Base-by-base conservation (phyloP, 1,139 yeast genomes). In the Suzukiozyma palmioleophila region DNA sequence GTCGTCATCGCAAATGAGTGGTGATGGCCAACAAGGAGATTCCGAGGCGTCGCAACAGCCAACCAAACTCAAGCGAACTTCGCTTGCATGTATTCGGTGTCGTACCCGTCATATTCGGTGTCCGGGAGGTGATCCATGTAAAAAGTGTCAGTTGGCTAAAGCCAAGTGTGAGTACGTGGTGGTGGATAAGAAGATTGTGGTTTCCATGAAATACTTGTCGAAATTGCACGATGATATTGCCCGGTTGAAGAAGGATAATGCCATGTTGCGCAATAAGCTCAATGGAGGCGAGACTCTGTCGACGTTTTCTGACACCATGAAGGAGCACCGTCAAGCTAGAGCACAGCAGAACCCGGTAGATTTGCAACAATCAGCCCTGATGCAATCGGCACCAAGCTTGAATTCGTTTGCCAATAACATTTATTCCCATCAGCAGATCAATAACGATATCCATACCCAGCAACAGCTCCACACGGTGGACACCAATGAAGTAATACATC, bases 111-210 rank as follows among this genome's bases (percentile, higher is more conserved):
- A 86, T 57, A 80, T 83, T 30, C 75, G 85, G 47, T 86, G 95
- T 54, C 89, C 89, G 9, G 94, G 94, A 1, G 92, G 88, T 1
- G 75, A 80, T 31, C 88, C 90, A 0, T 86, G 95, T 56, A 62
- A 68, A 40, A 81, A 81, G 51, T 86, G 95, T 56, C 64, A 60
- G 14, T 59, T 73, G 37, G 78, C 85, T 13, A 73, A 71, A 40
- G 66, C 81, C 2, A 69, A 71, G 26, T 86, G 95, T 63, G 89
- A 84, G 51, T 86, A 85, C 50, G 74, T 79, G 16, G 92, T 84
- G 54, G 88, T 85, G 2, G 89, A 84, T 41, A 82, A 79, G 64
- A 84, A 85, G 55, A 74, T 86, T 14, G 88, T 84, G 25, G 86
- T 85, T 0, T 81, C 92, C 1, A 73, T 84, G 77, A 81, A 81